phyloP scores from a whole-genome alignment of 106 monocot species.

The Vanilla planifolia region DNA sequence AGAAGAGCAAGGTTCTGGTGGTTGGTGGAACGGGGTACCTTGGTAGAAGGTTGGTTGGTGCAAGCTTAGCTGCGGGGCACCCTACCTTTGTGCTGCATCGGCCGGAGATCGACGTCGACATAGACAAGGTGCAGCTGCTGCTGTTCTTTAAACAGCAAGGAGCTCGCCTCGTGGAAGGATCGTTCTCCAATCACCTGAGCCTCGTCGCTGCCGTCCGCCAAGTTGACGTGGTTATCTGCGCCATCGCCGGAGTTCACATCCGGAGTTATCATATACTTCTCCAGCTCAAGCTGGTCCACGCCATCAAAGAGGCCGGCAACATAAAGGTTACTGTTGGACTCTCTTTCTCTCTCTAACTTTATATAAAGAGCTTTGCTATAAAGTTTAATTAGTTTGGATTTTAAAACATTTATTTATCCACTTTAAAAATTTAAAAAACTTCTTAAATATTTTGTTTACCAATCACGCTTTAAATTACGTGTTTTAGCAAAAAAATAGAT shows the following conservation, averaged over 20 bases:
- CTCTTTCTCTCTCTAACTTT: too few relatives aligned
- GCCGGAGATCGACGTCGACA: conserved; percentile 38
- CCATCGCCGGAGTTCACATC: conserved; percentile 53
- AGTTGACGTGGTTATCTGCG: conserved; percentile 48
- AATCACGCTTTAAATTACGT: too few relatives aligned
- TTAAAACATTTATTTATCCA: too few relatives aligned
- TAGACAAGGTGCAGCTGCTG: conserved; percentile 56
- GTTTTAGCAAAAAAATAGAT: too few relatives aligned
- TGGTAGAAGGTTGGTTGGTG: conserved; percentile 41
- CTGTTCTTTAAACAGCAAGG: conserved; percentile 47
- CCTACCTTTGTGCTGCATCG: conserved; percentile 38
- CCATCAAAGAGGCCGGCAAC: conserved; percentile 61
- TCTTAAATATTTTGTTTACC: too few relatives aligned
- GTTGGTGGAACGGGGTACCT: conserved; percentile 61
- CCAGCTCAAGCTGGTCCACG: conserved; percentile 62
- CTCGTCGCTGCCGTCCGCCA: conserved; percentile 43
- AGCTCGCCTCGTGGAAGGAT: conserved; percentile 35
- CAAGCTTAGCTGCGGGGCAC: conserved; percentile 43
- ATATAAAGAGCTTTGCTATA: too few relatives aligned
- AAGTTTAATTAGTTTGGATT: too few relatives aligned
- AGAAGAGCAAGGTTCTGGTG: conserved; percentile 39
- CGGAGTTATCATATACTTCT: conserved; percentile 56
- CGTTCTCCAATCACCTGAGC: conserved; percentile 43
- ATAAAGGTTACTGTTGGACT: conserved; percentile 56
- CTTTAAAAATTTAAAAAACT: too few relatives aligned